Evolutionary conservation across 495 filamentous ascomycete genomes (phyloP), one percentile per base, ranked within the genome.

Genomic region (Aspergillus indologenus): DNA sequence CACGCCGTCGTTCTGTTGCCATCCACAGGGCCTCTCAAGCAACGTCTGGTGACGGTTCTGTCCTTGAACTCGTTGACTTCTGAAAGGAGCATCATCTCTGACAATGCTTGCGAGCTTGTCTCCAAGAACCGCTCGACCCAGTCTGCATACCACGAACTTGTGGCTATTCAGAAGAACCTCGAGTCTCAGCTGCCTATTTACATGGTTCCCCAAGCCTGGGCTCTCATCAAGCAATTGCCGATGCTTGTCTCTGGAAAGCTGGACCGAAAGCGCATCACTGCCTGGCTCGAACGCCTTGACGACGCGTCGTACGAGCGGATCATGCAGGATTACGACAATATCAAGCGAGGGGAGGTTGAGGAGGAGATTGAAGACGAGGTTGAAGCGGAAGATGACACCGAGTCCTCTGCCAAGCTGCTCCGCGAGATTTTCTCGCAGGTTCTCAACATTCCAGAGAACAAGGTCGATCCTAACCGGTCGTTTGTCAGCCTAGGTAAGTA

Each of bases 161-260:
- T 52, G 19, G 68, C 72, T 5, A 72, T 79, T 6, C 75, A 79
- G 56, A 68, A 72, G 42, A 69, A 44, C 26, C 64, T 79, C 23
- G 68, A 72, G 51, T 46, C 34, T 1, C 69, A 75, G 40, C 55
- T 81, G 1, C 79, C 79, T 1, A 58, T 70, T 5, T 80, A 81
- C 61, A 83, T 83, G 80, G 71, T 80, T 5, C 79, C 79, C 0
- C 67, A 78, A 20, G 68, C 71, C 1, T 83, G 74, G 74, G 73
- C 74, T 14, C 60, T 75, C 5, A 61, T 81, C 24, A 70, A 75
- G 26, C 68, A 64, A 17, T 58, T 83, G 3, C 80, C 80, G 3
- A 75, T 79, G 69, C 68, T 77, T 43, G 74, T 79, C 0, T 81
- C 78, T 20, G 78, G 78, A 12, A 83, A 83, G 57, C 60, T 80